Percentiles rank a stretch among this genome's conserved stretches.
Conservation (phyloP, 73 alveolate genomes). For the Strombidium stylifer region DNA sequence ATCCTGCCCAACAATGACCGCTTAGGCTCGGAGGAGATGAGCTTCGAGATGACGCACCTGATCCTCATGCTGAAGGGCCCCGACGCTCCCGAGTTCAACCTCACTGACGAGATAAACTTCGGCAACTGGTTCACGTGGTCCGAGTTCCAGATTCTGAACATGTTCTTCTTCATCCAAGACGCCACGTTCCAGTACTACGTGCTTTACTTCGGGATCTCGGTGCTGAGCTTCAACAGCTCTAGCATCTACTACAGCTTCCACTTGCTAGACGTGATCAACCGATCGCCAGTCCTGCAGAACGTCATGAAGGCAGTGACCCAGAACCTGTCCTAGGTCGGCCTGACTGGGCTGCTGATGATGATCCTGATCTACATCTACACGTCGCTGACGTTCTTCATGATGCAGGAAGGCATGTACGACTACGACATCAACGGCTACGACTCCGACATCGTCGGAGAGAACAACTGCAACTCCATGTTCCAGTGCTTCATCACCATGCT, state of each 20-base stretch:
- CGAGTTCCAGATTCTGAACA: conserved; percentile 32
- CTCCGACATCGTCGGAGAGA: conserved; percentile 45
- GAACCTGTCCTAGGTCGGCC: conserved; percentile 4
- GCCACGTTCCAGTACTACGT: conserved; percentile 50
- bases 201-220: conserved; percentile 37
- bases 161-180: conserved; percentile 35
- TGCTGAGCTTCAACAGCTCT: conserved; percentile 27
- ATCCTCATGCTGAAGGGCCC: conserved; percentile 47
- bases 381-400: conserved; percentile 45
- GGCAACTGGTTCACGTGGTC: conserved; percentile 51
- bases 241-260: conserved; percentile 43
- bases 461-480: conserved; percentile 65
- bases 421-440: conserved; percentile 19
- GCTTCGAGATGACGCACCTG: conserved; percentile 12
- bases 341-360: conserved; percentile 33
- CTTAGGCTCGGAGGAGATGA: conserved; percentile 29
- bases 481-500: conserved; percentile 78
- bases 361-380: conserved; percentile 36
- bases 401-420: conserved; percentile 37
- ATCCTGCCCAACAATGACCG: conserved; percentile 40
- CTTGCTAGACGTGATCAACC: conserved; percentile 36
- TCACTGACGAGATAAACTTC: conserved; percentile 22
- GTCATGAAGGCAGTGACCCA: conserved; percentile 31
- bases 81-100: conserved; percentile 42
- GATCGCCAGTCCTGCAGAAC: conserved; percentile 27